These are phyloP conservation scores for Neonectria coccinea DNA, from an alignment of 2,329 filamentous ascomycete species.

Conservation along the genomic window DNA sequence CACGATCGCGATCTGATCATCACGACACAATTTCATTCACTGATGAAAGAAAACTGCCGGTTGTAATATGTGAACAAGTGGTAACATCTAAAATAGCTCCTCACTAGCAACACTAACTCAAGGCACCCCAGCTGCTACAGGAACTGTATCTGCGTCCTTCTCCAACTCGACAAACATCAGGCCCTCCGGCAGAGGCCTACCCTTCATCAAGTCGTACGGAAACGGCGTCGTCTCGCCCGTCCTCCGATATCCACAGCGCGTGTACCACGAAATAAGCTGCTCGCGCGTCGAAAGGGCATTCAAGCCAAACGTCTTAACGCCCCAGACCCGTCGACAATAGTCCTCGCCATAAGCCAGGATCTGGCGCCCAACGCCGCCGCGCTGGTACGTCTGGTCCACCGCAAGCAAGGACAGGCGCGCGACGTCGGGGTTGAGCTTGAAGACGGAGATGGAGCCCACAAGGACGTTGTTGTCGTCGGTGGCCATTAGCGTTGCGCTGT, in stretches of 20 bases:
- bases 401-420: slow-evolving; percentile 52
- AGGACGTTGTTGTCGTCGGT: slow-evolving; percentile 31
- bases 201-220: slow-evolving; percentile 40
- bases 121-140: neutral
- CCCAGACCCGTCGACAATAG: slow-evolving; percentile 47
- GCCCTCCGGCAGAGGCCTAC: slow-evolving; percentile 42
- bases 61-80: too few relatives aligned
- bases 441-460: slow-evolving; percentile 47
- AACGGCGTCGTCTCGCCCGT: slow-evolving; percentile 52
- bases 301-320: slow-evolving; percentile 45
- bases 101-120: neutral
- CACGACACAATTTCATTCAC: too few relatives aligned
- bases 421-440: slow-evolving; percentile 37
- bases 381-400: slow-evolving; percentile 48
- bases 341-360: slow-evolving; percentile 49
- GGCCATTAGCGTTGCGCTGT: slow-evolving; percentile 49
- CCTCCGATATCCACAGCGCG: slow-evolving; percentile 48
- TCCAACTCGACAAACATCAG: slow-evolving; percentile 52
- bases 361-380: slow-evolving; percentile 49
- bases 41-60: too few relatives aligned
- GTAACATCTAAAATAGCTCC: too few relatives aligned
- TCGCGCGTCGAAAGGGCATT: slow-evolving; percentile 51
- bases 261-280: slow-evolving; percentile 52
- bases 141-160: slow-evolving; percentile 41
- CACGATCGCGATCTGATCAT: too few relatives aligned